These are phyloP conservation scores for Brassica hybrid DNA, from an alignment of 441 rosid genomes.

Conservation along the genomic window DNA sequence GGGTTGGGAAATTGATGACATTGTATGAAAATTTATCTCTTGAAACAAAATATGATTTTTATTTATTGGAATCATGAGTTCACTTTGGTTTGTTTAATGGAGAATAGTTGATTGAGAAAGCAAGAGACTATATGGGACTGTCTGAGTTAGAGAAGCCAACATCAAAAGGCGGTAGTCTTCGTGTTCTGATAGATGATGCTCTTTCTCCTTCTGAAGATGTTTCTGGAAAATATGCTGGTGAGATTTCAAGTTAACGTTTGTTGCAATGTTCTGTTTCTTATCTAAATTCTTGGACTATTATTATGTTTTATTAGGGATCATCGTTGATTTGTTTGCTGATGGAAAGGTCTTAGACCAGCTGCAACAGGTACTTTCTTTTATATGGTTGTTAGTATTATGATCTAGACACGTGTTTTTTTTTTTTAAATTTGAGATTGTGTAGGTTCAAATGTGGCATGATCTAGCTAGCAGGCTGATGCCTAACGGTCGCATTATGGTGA, in stretches of 20 bases:
- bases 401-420: background rate
- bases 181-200: constrained; percentile 68
- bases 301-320: constrained; percentile 56
- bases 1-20: constrained; percentile 89
- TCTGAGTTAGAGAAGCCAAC: constrained; percentile 70
- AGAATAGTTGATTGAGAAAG: constrained; percentile 68
- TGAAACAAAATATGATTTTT: background rate
- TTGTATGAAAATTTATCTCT: constrained; percentile 51
- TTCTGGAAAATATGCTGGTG: constrained; percentile 67
- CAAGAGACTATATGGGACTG: constrained; percentile 68
- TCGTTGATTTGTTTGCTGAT: constrained; percentile 69
- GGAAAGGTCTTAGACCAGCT: constrained; percentile 72
- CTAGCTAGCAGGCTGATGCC: constrained; percentile 67
- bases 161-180: constrained; percentile 59
- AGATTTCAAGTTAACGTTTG: constrained; percentile 15
- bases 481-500: constrained; percentile 77
- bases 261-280: background rate
- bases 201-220: constrained; percentile 48
- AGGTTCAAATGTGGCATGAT: constrained; percentile 69
- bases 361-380: constrained; percentile 56
- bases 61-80: background rate
- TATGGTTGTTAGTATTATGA: background rate
- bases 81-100: constrained; percentile 25
- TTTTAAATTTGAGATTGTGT: background rate
- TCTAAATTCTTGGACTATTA: constrained; percentile 9